These are phyloP conservation scores for Gentiana dahurica DNA, from an alignment of 257 asterid genomes.

Conservation along the genomic window DNA sequence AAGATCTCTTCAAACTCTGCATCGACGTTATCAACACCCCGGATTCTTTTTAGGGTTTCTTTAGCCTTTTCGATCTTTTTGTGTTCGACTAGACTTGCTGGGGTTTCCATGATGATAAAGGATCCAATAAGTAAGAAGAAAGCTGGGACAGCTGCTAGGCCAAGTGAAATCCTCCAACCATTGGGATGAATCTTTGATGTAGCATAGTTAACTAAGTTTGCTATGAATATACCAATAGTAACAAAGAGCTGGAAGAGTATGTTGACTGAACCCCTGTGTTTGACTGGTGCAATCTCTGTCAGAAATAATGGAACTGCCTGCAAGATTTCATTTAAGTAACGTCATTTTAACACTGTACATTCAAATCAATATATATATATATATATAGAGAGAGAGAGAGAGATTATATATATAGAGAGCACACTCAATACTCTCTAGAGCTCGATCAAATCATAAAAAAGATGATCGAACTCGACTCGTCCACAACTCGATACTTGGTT, in stretches of 20 bases:
- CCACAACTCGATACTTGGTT: too few relatives aligned
- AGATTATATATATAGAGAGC: too few relatives aligned
- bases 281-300: slow-evolving; percentile 49
- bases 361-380: background rate
- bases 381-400: background rate
- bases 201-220: slow-evolving; percentile 28
- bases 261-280: slow-evolving; percentile 36
- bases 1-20: slow-evolving; percentile 30
- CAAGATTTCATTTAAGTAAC: background rate
- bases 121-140: slow-evolving; percentile 43
- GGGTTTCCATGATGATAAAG: slow-evolving; percentile 37
- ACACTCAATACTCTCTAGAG: background rate
- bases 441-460: too few relatives aligned
- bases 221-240: slow-evolving; percentile 38
- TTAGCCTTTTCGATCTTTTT: slow-evolving; percentile 19
- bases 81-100: slow-evolving; percentile 47
- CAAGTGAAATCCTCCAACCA: slow-evolving; percentile 47
- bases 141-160: slow-evolving; percentile 42
- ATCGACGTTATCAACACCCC: slow-evolving; percentile 30
- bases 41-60: slow-evolving; percentile 17
- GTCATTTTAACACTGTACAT: background rate
- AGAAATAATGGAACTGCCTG: slow-evolving; percentile 54
- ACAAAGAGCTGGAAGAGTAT: slow-evolving; percentile 33
- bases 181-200: slow-evolving; percentile 17
- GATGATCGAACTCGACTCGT: too few relatives aligned